Evolutionary conservation across 2,329 filamentous ascomycete genomes (phyloP).

Genomic region (Stenocarpella maydis): DNA sequence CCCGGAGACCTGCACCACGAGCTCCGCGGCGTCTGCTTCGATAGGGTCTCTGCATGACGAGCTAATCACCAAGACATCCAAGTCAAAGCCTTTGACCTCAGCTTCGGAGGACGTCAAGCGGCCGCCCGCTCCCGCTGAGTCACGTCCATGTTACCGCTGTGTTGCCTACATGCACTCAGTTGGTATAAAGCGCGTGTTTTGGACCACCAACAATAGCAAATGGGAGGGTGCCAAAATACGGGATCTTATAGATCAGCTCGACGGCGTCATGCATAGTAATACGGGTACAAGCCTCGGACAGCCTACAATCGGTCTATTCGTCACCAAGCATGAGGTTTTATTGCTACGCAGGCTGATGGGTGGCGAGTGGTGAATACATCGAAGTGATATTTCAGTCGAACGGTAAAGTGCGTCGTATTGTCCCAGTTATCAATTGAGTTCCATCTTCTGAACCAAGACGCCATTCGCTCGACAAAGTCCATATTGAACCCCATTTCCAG

Average conservation of each 20-base stretch:
- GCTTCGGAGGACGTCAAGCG: neutral
- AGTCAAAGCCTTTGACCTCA: neutral
- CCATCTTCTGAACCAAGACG: neutral
- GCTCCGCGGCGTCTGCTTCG: constrained; percentile 14
- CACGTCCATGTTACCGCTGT: constrained; percentile 61
- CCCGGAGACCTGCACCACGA: constrained; percentile 6
- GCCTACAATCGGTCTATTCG: constrained; percentile 48
- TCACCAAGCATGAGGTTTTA: constrained; percentile 62
- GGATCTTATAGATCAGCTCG: constrained; percentile 56
- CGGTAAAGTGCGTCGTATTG: neutral
- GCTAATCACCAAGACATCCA: constrained; percentile 42
- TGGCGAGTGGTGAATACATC: neutral
- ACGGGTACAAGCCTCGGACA: constrained; percentile 12
- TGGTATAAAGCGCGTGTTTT: constrained; percentile 61
- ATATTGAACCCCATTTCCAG: neutral
- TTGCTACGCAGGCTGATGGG: constrained; percentile 48
- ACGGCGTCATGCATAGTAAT: constrained; percentile 41
- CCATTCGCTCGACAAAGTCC: neutral
- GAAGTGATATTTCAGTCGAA: neutral
- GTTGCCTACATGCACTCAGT: constrained; percentile 59
- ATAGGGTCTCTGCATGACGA: constrained; percentile 58
- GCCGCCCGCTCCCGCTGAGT: constrained; percentile 42
- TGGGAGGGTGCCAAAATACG: constrained; percentile 61
- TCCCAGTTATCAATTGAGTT: neutral
- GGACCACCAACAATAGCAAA: constrained; percentile 55